Conservation (phyloP, 495 filamentous ascomycete genomes). For the Daldinia childiae region DNA sequence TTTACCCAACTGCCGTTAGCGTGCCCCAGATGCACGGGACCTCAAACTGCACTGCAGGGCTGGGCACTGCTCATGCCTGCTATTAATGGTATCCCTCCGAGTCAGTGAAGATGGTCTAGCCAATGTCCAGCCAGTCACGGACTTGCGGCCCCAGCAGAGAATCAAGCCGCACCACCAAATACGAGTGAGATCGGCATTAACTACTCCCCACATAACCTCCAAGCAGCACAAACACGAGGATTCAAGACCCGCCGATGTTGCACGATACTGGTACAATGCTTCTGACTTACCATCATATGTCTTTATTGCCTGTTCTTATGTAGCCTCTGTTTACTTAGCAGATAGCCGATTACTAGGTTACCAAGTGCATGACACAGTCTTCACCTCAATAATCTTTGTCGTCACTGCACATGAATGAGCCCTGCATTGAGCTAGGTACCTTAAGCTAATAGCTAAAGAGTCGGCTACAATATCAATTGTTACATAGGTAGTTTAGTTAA, state of each 20-base stretch:
- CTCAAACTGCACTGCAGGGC: conserved; percentile 12
- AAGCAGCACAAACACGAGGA: conserved; percentile 38
- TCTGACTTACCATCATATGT: conserved; percentile 22
- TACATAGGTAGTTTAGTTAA: background rate
- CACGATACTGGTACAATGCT: conserved; percentile 21
- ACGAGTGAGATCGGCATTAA: conserved; percentile 43
- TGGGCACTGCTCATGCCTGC: conserved; percentile 22
- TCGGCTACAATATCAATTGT: conserved; percentile 16
- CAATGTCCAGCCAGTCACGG: conserved; percentile 24
- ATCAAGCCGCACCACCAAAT: conserved; percentile 39
- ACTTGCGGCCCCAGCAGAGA: conserved; percentile 18
- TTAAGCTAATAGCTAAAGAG: background rate
- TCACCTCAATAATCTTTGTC: conserved; percentile 27
- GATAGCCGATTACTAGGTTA: conserved; percentile 14
- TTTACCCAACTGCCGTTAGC: conserved; percentile 38
- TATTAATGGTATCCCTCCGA: conserved; percentile 35
- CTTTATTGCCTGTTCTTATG: conserved; percentile 11
- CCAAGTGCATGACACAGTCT: background rate
- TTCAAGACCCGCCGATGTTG: conserved; percentile 29
- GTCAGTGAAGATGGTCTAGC: background rate
- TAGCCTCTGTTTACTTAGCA: background rate
- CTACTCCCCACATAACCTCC: conserved; percentile 31
- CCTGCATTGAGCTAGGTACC: background rate
- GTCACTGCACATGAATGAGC: conserved; percentile 14
- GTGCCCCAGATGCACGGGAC: conserved; percentile 29